These are phyloP conservation scores for Microbotryomycetes sp. DNA, from an alignment of 1,284 basidiomycete species.

Conservation along the genomic window DNA sequence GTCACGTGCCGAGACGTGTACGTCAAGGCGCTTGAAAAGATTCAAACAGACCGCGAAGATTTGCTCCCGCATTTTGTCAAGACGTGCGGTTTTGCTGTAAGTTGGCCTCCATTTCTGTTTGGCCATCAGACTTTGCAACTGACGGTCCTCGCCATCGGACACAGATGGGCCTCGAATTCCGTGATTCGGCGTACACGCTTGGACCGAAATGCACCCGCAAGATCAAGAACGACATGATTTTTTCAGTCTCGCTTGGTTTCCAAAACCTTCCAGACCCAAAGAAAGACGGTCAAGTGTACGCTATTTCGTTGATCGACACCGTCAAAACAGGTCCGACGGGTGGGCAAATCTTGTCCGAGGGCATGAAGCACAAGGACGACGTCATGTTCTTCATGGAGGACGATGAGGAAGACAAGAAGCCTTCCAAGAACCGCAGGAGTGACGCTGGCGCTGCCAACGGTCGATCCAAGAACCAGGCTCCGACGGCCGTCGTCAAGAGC, in stretches of 20 bases:
- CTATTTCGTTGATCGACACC: slow-evolving; percentile 83
- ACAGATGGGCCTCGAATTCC: slow-evolving; percentile 88
- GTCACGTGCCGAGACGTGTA: slow-evolving; percentile 70
- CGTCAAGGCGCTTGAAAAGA: slow-evolving; percentile 61
- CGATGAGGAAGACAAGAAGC: slow-evolving; percentile 40
- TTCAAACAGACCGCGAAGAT: slow-evolving; percentile 70
- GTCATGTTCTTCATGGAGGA: slow-evolving; percentile 70
- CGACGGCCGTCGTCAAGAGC: slow-evolving; percentile 44
- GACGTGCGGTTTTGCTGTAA: slow-evolving; percentile 80
- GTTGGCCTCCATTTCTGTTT: no score
- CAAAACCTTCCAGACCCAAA: slow-evolving; percentile 67
- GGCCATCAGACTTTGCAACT: neutral
- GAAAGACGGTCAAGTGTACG: slow-evolving; percentile 63
- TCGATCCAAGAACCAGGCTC: slow-evolving; percentile 1
- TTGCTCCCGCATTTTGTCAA: slow-evolving; percentile 80
- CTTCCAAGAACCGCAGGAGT: slow-evolving; percentile 53
- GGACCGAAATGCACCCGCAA: slow-evolving; percentile 68
- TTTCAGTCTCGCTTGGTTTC: slow-evolving; percentile 79
- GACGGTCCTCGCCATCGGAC: no score
- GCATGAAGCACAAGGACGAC: slow-evolving; percentile 72
- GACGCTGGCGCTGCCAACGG: slow-evolving; percentile 36
- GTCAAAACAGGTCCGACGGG: slow-evolving; percentile 66
- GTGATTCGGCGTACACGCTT: slow-evolving; percentile 77
- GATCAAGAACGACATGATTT: slow-evolving; percentile 72
- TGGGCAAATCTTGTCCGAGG: slow-evolving; percentile 69